phyloP scores from a whole-genome alignment of 1,284 basidiomycete species.

The Vanrija humicola region DNA sequence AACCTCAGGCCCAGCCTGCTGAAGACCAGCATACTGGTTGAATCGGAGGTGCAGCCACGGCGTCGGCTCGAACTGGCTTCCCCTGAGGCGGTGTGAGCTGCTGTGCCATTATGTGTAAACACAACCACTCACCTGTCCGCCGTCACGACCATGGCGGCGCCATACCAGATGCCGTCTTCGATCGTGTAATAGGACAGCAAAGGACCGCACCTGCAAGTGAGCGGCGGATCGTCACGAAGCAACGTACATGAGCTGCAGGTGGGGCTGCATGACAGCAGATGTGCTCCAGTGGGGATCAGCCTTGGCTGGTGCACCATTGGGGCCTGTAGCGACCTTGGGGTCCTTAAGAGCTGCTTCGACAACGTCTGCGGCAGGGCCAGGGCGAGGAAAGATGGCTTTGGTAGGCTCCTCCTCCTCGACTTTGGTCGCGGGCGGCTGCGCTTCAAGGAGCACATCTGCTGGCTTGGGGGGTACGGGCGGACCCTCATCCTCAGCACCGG shows the following conservation, averaged over 20 bases:
- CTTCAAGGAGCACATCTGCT: too few species aligned
- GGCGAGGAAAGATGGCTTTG: neutral
- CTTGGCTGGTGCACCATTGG: neutral
- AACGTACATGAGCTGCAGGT: constrained; percentile 50
- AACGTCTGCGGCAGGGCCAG: constrained; percentile 8
- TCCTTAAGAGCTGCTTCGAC: neutral
- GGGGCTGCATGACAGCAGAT: constrained; percentile 41
- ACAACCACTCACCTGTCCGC: constrained; percentile 23
- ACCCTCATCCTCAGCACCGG: too few species aligned
- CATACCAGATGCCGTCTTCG: constrained; percentile 71
- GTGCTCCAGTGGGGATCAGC: constrained; percentile 31
- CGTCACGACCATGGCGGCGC: constrained; percentile 78
- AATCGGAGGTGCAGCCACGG: constrained; percentile 1
- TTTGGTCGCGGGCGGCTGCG: neutral
- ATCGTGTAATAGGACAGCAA: constrained; percentile 88
- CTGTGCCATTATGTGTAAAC: too few species aligned
- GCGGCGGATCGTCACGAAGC: neutral
- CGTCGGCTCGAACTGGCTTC: too few species aligned
- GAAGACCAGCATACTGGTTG: neutral
- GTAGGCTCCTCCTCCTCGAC: constrained; percentile 10
- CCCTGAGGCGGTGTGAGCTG: too few species aligned
- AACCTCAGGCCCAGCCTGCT: constrained; percentile 7
- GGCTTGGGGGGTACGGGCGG: too few species aligned
- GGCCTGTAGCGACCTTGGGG: too few species aligned
- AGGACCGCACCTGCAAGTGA: constrained; percentile 59